Base-by-base conservation (phyloP, 2,329 filamentous ascomycete species). In the Neodidymelliopsis sp. region DNA sequence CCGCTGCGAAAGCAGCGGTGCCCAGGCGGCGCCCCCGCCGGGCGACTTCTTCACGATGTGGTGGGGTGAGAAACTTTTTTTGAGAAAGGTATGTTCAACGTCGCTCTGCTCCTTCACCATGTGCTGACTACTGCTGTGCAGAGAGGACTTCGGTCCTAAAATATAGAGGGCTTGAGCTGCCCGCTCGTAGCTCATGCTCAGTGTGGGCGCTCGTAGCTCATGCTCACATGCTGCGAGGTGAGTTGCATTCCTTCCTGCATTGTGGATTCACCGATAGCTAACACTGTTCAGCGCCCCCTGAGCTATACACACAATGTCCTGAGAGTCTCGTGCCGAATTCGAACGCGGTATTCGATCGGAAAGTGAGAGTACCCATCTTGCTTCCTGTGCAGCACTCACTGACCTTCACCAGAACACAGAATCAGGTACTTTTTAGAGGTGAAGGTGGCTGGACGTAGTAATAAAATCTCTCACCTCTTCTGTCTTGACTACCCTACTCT, bases 181-280 rank as follows among this genome's bases (percentile, higher is more conserved):
- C 22, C 22, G 13, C 22, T 25, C 34, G 22, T 36, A 36, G 34
- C 34, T 36, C 22, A 36, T 25, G 34, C 34, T 25, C 34, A 36
- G 13, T 6, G 11, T 18, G 34, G 10, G 34, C 6, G 15, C 9
- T 20, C 20, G 34, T 22, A 11, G 34, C 34, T 11, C 10, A n/a
- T 25, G 3, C 18, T 12, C 29, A 16, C 2, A 11, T 16, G 7
- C 9, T 16, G 15, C 9, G 8, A 10, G 12, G 13, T 18, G 29
- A 2, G 13, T 31, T 10, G 6, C 6, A 4, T 31, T n/a, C 13
- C 16, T 5, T 19, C 29, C 5, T 31, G 6, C 15, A 13, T 5
- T 18, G 29, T 19, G 16, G 13, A 2, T 16, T 31, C 8, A 31
- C 11, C 22, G 13, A 36, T 10, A 12, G 22, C 22, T 11, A 8